These are phyloP conservation scores for Lentinula boryana DNA, from an alignment of 768 basidiomycete genomes.

Conservation along the genomic window DNA sequence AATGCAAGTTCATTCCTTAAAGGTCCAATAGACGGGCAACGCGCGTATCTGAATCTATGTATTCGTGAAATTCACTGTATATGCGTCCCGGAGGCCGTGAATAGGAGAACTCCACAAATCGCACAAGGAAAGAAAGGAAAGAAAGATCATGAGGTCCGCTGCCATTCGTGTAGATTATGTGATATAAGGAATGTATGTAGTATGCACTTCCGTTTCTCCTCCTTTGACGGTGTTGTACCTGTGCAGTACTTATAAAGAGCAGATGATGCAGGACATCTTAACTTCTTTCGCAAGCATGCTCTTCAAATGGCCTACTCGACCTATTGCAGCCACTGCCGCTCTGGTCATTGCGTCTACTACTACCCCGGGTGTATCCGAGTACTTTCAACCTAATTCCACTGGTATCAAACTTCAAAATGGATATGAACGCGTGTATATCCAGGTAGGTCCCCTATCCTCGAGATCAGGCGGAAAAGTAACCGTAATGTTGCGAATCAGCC, in stretches of 20 bases:
- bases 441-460: conserved; percentile 14
- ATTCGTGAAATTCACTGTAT: no score
- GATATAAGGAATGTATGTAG: not conserved
- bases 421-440: conserved; percentile 27
- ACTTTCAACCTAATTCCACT: conserved; percentile 15
- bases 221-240: not conserved
- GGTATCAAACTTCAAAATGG: conserved; percentile 27
- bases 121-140: not conserved
- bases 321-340: not conserved
- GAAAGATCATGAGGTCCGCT: not conserved
- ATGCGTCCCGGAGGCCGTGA: not conserved
- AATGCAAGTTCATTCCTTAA: no score
- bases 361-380: not conserved
- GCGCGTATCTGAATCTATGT: no score
- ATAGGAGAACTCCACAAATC: not conserved
- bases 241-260: not conserved
- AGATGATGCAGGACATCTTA: conserved; percentile 1
- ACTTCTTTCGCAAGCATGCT: conserved; percentile 1
- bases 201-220: not conserved
- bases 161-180: not conserved
- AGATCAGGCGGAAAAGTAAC: not conserved
- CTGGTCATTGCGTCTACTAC: not conserved
- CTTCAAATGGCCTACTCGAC: not conserved
- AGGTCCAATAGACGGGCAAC: no score
- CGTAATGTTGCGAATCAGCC: conserved; percentile 17